Evolutionary conservation across 805 yeast genomes (phyloP).

Genomic region (Saccharomycopsis guyanensis): DNA sequence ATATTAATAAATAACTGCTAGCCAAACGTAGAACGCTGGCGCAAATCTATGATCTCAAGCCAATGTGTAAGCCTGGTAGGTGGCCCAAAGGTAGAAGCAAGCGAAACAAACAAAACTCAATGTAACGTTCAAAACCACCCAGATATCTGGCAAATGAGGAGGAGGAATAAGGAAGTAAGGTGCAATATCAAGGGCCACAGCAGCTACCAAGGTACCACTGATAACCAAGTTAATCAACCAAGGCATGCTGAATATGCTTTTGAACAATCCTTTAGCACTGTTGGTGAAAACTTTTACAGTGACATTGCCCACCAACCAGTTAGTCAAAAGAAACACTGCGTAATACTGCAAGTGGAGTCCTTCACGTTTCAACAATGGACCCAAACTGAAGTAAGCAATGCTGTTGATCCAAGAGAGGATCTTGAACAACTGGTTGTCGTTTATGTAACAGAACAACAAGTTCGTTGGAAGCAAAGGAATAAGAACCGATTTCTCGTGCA

Average conservation of each 20-base stretch:
- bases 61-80: too few species aligned
- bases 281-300: conserved; percentile 38
- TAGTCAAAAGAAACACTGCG: conserved; percentile 53
- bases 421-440: conserved; percentile 48
- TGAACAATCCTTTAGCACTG: conserved; percentile 30
- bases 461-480: conserved; percentile 84
- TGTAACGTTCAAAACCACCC: conserved; percentile 71
- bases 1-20: too few species aligned
- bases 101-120: conserved; percentile 70
- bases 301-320: conserved; percentile 71
- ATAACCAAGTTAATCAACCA: conserved; percentile 45
- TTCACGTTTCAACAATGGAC: conserved; percentile 79
- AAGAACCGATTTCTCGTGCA: conserved; percentile 88
- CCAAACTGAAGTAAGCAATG: conserved; percentile 75
- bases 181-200: conserved; percentile 42
- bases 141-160: conserved; percentile 64
- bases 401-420: conserved; percentile 84
- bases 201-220: conserved; percentile 43
- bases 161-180: conserved; percentile 51
- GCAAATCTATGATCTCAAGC: too few species aligned
- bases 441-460: conserved; percentile 44
- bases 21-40: too few species aligned
- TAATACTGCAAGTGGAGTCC: conserved; percentile 65
- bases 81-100: conserved; percentile 77
- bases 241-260: conserved; percentile 41